Conservation (phyloP, 2,329 filamentous ascomycete genomes). For the Trichoderma arundinaceum region DNA sequence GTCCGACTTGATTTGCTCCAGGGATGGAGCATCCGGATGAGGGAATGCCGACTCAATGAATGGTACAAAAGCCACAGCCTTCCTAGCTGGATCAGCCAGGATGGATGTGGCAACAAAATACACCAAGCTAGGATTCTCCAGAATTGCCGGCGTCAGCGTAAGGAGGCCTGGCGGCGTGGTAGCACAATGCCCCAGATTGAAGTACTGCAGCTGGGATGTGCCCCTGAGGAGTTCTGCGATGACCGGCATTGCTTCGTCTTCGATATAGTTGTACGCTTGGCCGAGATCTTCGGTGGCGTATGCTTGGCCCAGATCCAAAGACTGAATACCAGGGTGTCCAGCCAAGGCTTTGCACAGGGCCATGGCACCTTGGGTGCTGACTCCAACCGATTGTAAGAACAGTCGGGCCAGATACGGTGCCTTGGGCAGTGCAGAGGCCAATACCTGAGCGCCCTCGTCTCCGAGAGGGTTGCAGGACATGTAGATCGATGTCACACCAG, state of each 20-base stretch:
- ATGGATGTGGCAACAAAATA: conserved; percentile 48
- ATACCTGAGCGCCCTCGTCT: conserved; percentile 40
- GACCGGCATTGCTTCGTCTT: conserved; percentile 44
- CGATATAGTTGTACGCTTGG: conserved; percentile 55
- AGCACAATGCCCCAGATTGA: conserved; percentile 50
- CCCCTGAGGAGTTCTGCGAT: conserved; percentile 45
- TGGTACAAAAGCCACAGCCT: conserved; percentile 41
- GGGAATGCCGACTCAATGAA: conserved; percentile 38
- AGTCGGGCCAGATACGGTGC: conserved; percentile 46
- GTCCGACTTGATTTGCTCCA: conserved; percentile 38
- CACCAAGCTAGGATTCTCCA: conserved; percentile 43
- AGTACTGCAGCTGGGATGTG: conserved; percentile 45
- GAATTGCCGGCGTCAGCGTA: conserved; percentile 41
- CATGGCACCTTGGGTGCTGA: conserved; percentile 48
- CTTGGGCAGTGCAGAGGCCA: conserved; percentile 42
- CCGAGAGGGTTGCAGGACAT: conserved; percentile 48
- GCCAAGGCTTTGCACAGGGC: conserved; percentile 47
- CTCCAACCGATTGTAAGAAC: conserved; percentile 52
- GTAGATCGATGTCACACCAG: conserved; percentile 46
- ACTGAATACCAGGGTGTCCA: conserved; percentile 44
- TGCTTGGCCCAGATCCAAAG: conserved; percentile 53
- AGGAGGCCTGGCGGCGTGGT: conserved; percentile 41
- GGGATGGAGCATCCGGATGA: conserved; percentile 37
- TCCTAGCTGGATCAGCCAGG: conserved; percentile 39
- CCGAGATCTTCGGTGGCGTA: conserved; percentile 54